Conservation (phyloP, 2,329 filamentous ascomycete species). For the Zymoseptoria passerinii region DNA sequence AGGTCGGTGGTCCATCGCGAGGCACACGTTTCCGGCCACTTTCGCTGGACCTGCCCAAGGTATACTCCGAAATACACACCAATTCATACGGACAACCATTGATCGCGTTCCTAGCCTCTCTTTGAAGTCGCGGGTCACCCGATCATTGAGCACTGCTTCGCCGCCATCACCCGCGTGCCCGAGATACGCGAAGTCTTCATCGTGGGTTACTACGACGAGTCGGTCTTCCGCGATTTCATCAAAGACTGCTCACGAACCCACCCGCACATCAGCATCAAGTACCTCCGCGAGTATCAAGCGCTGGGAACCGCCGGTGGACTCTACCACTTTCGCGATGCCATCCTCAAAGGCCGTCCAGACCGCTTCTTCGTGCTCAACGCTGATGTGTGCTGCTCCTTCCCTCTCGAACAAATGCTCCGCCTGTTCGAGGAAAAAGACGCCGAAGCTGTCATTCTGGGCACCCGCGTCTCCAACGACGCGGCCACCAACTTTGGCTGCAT, state of each 20-base stretch:
- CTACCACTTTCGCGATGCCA: constrained; percentile 98
- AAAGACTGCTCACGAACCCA: constrained; percentile 80
- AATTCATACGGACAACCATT: neutral
- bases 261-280: constrained; percentile 82
- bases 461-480: constrained; percentile 79
- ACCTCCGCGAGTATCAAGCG: constrained; percentile 94
- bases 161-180: constrained; percentile 80
- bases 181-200: constrained; percentile 94
- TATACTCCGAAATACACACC: constrained; percentile 34
- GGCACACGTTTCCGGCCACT: constrained; percentile 92
- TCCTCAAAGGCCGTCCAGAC: constrained; percentile 90
- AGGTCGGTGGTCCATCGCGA: constrained; percentile 88
- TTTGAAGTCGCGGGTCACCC: constrained; percentile 98
- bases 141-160: constrained; percentile 96
- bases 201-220: constrained; percentile 97
- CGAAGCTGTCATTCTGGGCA: constrained; percentile 92
- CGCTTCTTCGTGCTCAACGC: constrained; percentile 96
- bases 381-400: constrained; percentile 98
- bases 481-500: constrained; percentile 97
- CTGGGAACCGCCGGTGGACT: constrained; percentile 91
- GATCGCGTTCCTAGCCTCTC: constrained; percentile 56
- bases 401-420: constrained; percentile 87
- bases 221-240: constrained; percentile 95
- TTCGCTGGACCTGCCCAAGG: constrained; percentile 92
- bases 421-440: constrained; percentile 92